A percentile compares a stretch with the other conserved stretches of the same genome.
Evolutionary conservation across 352 stramenopile species (phyloP).

Genomic region (Peronospora farinosa): DNA sequence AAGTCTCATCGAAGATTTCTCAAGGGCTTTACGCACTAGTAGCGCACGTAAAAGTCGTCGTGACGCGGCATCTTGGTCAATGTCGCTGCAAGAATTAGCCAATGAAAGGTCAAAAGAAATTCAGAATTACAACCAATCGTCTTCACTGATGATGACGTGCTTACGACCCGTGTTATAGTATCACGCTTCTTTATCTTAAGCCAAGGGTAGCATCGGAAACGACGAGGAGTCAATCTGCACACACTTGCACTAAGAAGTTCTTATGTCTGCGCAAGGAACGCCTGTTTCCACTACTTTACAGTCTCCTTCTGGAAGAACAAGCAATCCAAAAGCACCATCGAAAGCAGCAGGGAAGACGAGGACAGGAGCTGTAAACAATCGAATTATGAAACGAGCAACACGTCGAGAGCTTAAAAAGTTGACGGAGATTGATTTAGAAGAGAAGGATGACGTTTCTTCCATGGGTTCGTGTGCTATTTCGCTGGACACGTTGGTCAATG

Average conservation of each 20-base stretch:
- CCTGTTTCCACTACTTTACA: slow-evolving; percentile 24
- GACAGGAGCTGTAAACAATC: slow-evolving; percentile 15
- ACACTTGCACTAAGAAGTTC: slow-evolving; percentile 1
- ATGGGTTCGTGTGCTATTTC: slow-evolving; percentile 22
- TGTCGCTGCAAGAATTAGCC: slow-evolving; percentile 20
- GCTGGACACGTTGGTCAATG: not conserved
- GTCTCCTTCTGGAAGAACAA: slow-evolving; percentile 32
- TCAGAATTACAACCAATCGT: slow-evolving; percentile 21
- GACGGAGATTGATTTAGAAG: slow-evolving; percentile 66
- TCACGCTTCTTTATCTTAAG: not conserved
- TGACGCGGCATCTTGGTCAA: slow-evolving; percentile 43
- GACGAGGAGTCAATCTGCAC: not conserved
- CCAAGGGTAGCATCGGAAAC: not conserved
- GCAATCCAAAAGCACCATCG: slow-evolving; percentile 37
- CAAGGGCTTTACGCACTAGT: slow-evolving; percentile 60
- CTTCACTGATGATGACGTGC: not conserved
- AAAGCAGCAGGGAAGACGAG: slow-evolving; percentile 44
- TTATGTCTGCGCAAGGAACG: slow-evolving; percentile 33
- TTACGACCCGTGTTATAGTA: no score
- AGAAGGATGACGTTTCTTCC: slow-evolving; percentile 46
- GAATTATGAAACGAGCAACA: slow-evolving; percentile 47
- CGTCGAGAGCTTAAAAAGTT: slow-evolving; percentile 76
- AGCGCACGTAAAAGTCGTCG: slow-evolving; percentile 85
- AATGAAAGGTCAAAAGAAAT: slow-evolving; percentile 14
- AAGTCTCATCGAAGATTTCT: no score